Conservation (phyloP, 2,329 filamentous ascomycete genomes). For the Beauveria brongniartii region DNA sequence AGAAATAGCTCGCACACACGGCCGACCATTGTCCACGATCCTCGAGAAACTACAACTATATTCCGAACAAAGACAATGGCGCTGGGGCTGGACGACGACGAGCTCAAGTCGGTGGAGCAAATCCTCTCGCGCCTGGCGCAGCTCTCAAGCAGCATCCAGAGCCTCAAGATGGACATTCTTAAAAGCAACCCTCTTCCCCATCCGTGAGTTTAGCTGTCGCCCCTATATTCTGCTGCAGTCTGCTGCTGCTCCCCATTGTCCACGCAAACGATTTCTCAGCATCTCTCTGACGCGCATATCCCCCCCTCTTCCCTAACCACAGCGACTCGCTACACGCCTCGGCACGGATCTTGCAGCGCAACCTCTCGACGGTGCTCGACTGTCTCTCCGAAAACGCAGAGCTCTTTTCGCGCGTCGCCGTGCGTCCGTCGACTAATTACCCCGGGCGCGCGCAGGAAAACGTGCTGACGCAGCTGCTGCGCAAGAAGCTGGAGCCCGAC, state of each 20-base stretch:
- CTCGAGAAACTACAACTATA: not conserved
- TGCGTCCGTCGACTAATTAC: constrained; percentile 69
- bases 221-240: not conserved
- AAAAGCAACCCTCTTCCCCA: constrained; percentile 58
- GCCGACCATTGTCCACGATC: not conserved
- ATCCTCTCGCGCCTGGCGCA: constrained; percentile 60
- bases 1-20: not conserved
- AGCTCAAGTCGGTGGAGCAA: constrained; percentile 62
- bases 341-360: constrained; percentile 61
- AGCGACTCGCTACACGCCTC: constrained; percentile 68
- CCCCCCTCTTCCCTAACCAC: not conserved
- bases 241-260: no score
- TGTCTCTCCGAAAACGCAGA: constrained; percentile 57
- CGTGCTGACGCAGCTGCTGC: constrained; percentile 61
- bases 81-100: constrained; percentile 47
- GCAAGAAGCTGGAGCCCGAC: constrained; percentile 75
- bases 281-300: no score
- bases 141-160: constrained; percentile 59
- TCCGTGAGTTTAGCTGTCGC: constrained; percentile 39
- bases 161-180: constrained; percentile 52
- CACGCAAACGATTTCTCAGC: not conserved
- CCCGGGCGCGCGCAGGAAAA: constrained; percentile 60
- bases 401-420: constrained; percentile 60
- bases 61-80: constrained; percentile 23
- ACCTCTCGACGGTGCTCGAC: constrained; percentile 58